These are phyloP conservation scores for Rhizopogon vesiculosus DNA, from an alignment of 768 basidiomycete species.

Conservation along the genomic window DNA sequence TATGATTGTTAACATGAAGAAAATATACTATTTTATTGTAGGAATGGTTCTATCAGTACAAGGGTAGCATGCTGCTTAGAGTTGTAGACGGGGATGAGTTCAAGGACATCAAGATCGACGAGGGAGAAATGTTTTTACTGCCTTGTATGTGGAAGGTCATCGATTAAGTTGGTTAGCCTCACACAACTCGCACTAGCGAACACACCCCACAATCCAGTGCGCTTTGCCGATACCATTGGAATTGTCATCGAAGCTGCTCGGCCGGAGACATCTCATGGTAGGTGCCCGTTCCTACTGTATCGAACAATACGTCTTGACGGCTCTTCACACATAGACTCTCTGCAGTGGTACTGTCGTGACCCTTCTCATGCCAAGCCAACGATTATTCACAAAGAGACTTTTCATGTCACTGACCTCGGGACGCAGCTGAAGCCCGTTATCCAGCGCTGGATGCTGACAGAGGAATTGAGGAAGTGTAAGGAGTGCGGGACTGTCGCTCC, in stretches of 20 bases:
- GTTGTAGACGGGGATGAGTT: conserved; percentile 79
- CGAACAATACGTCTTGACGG: conserved; percentile 1
- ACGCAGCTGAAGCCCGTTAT: conserved; percentile 93
- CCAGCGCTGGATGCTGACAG: conserved; percentile 71
- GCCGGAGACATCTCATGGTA: conserved; percentile 72
- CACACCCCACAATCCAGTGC: conserved; percentile 93
- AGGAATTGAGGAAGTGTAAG: conserved; percentile 61
- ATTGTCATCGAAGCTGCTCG: conserved; percentile 86
- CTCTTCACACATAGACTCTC: conserved; percentile 53
- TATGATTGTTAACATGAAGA: not conserved
- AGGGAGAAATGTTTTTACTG: conserved; percentile 95
- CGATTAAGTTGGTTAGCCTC: not conserved
- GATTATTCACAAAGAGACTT: conserved; percentile 78
- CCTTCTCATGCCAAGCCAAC: conserved; percentile 56
- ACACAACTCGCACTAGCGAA: conserved; percentile 53
- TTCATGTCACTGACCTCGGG: conserved; percentile 88
- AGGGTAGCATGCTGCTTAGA: conserved; percentile 87
- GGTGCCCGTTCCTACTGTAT: conserved; percentile 11
- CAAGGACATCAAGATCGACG: conserved; percentile 82
- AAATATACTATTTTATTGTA: conserved; percentile 20
- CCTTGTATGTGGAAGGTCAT: conserved; percentile 53
- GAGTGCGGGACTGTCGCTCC: conserved; percentile 63
- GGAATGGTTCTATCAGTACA: conserved; percentile 99
- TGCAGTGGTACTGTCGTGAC: conserved; percentile 89
- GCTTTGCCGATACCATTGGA: conserved; percentile 87